phyloP scores from a whole-genome alignment of 164 flowering plant species.

The Chloranthus sessilifolius region DNA sequence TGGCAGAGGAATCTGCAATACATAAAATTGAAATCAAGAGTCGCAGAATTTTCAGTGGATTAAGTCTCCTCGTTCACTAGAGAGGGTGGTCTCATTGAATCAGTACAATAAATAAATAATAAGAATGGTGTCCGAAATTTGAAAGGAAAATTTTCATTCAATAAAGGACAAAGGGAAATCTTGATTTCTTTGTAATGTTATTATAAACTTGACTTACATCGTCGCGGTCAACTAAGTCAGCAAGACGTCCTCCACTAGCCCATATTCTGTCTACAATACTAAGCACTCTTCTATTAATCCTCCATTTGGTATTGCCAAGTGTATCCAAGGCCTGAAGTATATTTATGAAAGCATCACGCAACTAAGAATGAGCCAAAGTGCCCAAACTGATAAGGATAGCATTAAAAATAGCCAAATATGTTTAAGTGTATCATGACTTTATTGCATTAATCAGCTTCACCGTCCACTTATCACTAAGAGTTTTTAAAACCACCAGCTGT shows the following conservation, averaged over 20 bases:
- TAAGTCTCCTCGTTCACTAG: background rate
- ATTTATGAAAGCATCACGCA: constrained; percentile 4
- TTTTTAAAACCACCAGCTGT: background rate
- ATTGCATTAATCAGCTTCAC: background rate
- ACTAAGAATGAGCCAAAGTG: constrained; percentile 4
- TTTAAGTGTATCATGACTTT: background rate
- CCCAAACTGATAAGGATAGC: background rate
- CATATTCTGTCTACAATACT: constrained; percentile 78
- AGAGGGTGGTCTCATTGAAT: background rate
- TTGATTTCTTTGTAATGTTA: background rate
- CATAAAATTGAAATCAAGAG: background rate
- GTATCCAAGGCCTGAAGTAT: constrained; percentile 81
- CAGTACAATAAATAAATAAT: background rate
- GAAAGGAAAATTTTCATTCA: background rate
- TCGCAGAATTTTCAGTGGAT: background rate
- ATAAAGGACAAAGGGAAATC: background rate
- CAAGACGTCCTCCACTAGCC: constrained; percentile 87
- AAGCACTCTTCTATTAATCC: constrained; percentile 79
- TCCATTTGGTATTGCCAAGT: constrained; percentile 90
- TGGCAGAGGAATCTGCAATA: constrained; percentile 65
- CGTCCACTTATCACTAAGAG: background rate
- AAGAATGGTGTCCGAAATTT: background rate
- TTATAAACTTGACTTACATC: constrained; percentile 54
- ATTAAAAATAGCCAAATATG: background rate
- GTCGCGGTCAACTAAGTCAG: constrained; percentile 68